Evolutionary conservation across 352 stramenopile genomes (phyloP), one percentile per base, ranked within the genome.

Genomic region (Ochromonadaceae sp.): DNA sequence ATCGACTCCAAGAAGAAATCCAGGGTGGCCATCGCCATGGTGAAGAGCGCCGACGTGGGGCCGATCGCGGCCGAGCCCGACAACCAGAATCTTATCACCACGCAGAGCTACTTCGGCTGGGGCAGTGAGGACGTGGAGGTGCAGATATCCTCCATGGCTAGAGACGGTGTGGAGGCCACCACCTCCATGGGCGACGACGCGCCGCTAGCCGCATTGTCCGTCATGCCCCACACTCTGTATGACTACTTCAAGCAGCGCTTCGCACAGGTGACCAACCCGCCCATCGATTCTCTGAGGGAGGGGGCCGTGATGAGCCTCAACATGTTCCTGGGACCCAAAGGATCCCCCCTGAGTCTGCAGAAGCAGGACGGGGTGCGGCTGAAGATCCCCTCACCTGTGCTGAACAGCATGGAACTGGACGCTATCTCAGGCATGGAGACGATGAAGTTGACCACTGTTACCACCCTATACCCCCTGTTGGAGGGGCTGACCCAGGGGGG

Each of bases 171-270:
- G 69, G 84, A 92, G 71, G 86, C 81, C 17, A 89, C 84, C 1
- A 88, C 86, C 65, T 86, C 73, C 49, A 92, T 92, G 84, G 84
- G 84, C 61, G 83, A 90, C 59, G 84, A 92, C 75, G 81, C 82
- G 26, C 84, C 84, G 20, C 74, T 91, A 25, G 76, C 84, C 17
- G 76, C 78, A 0, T 68, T 92, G 39, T 95, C 84, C 30, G 77
- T 91, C 69, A 81, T 90, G 39, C 85, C 88, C 36, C 93, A 97
- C 65, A 75, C 85, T 42, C 76, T 90, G 1, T 96, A 91, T 70
- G 92, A 97, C 71, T 97, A 97, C 71, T 96, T 97, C 75, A 97
- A 97, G 77, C 91, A 97, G 75, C 77, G 87, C 1, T 92, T 92
- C 59, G 82, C 72, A 9, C 77, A 90, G 71, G 82, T 90, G 26